Evolutionary conservation across 1,139 yeast species (phyloP).

Genomic region (Taphrina pruni): DNA sequence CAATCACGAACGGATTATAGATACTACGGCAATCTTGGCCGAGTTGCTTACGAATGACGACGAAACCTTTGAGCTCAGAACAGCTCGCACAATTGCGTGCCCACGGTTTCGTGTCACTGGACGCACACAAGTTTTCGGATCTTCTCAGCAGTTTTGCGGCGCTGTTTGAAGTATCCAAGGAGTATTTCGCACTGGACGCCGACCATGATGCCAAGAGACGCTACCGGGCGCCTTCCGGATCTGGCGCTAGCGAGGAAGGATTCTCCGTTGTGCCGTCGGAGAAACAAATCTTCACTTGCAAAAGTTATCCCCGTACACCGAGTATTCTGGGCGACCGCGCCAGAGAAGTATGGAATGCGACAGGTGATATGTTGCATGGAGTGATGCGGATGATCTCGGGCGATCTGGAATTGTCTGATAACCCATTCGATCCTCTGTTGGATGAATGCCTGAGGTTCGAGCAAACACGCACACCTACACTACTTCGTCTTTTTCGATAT

Average conservation of each 20-base stretch:
- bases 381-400: constrained; percentile 11
- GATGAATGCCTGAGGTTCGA: constrained; percentile 12
- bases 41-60: neutral
- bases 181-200: constrained; percentile 13
- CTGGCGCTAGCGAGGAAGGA: constrained; percentile 30
- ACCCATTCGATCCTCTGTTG: constrained; percentile 6
- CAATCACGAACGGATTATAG: too few relatives aligned
- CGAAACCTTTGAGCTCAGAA: neutral
- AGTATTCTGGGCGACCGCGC: neutral
- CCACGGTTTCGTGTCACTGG: constrained; percentile 12
- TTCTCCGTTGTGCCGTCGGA: constrained; percentile 14
- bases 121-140: neutral
- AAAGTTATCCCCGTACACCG: constrained; percentile 12
- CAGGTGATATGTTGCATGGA: constrained; percentile 1
- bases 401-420: neutral
- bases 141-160: neutral
- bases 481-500: constrained; percentile 19
- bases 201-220: constrained; percentile 1
- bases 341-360: constrained; percentile 6
- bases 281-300: constrained; percentile 26
- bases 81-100: constrained; percentile 1
- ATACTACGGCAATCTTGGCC: too few relatives aligned
- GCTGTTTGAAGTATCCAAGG: constrained; percentile 6
- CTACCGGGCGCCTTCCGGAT: constrained; percentile 9
- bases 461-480: constrained; percentile 13